Evolutionary conservation across 2,329 filamentous ascomycete genomes (phyloP).

Genomic region (Nemania diffusa): DNA sequence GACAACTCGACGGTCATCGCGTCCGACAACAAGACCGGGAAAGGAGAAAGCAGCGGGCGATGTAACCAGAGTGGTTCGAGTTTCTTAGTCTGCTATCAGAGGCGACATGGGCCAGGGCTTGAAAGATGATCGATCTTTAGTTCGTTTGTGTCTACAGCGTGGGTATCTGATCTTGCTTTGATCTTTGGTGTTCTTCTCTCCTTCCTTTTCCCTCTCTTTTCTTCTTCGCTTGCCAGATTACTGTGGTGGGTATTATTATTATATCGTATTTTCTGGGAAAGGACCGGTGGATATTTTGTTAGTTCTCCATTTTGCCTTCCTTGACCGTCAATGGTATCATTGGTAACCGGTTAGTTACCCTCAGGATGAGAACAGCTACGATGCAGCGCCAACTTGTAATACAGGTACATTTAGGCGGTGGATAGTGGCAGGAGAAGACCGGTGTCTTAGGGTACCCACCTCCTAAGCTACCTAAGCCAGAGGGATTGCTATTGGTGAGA

Average conservation of each 20-base stretch:
- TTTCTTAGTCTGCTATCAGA: not conserved
- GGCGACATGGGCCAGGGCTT: constrained; percentile 10
- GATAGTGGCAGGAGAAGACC: not conserved
- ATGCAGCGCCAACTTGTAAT: too few relatives aligned
- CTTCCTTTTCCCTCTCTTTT: not conserved
- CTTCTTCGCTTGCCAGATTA: not conserved
- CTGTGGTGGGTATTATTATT: not conserved
- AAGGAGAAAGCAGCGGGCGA: not conserved
- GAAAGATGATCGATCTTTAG: not conserved
- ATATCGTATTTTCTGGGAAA: not conserved
- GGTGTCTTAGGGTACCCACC: not conserved
- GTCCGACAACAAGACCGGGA: constrained; percentile 22
- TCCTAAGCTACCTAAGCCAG: too few relatives aligned
- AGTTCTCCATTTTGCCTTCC: constrained; percentile 1
- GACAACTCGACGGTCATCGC: constrained; percentile 45
- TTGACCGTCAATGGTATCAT: not conserved
- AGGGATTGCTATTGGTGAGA: too few relatives aligned
- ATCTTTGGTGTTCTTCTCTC: not conserved
- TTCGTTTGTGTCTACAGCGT: not conserved
- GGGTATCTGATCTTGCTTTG: not conserved
- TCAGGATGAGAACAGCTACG: not conserved
- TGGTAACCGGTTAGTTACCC: not conserved
- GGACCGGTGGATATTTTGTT: not conserved
- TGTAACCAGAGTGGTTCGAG: constrained; percentile 6
- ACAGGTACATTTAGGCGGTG: not conserved